Evolutionary conservation across 225 moss, liverwort and hornwort species (phyloP), one percentile per base, ranked within the genome.

Genomic region (Pseudoscleropodium purum): DNA sequence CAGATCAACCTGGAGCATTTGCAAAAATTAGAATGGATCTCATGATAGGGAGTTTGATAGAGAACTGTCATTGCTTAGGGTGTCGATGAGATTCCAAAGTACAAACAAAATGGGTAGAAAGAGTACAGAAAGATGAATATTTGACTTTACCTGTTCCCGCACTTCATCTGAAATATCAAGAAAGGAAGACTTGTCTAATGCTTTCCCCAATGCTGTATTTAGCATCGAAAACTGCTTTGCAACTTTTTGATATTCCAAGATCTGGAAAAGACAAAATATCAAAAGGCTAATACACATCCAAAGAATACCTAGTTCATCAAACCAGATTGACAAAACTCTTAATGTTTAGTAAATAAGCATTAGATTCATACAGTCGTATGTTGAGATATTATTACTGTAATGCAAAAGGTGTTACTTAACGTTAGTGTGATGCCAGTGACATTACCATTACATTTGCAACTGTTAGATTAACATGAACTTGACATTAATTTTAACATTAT

Each of bases 131-230:
- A 57, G 43, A 29, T 78, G 14, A 57, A 34, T 43, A 67, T 29
- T 59, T 59, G 39, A 37, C 41, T 47, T 92, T 88, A 97, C 97
- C 94, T 97, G 97, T 83, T 98, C 98, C 30, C 92, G 93, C 49
- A 98, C 96, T 90, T 98, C 97, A 89, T 95, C 96, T 63, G 97
- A 95, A 68, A 98, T 93, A 60, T 93, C 97, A 83, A 97, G 90
- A 11, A 83, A 92, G 18, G 93, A 92, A 70, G 93, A 90, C 62
- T 78, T 89, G 86, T 98, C 95, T 81, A 98, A 94, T 68, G 96
- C 95, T 89, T 90, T 80, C 57, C 86, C 95, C 74, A 98, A 91
- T 61, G 91, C 90, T 79, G 92, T 91, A 60, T 94, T 95, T 34
- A 94, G 88, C 36, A 87, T 92, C 74, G 90, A 94, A 79, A 98